Evolutionary conservation across 2,329 filamentous ascomycete genomes (phyloP), one percentile per base, ranked within the genome.

Genomic region (Atkinsonella hypoxylon): DNA sequence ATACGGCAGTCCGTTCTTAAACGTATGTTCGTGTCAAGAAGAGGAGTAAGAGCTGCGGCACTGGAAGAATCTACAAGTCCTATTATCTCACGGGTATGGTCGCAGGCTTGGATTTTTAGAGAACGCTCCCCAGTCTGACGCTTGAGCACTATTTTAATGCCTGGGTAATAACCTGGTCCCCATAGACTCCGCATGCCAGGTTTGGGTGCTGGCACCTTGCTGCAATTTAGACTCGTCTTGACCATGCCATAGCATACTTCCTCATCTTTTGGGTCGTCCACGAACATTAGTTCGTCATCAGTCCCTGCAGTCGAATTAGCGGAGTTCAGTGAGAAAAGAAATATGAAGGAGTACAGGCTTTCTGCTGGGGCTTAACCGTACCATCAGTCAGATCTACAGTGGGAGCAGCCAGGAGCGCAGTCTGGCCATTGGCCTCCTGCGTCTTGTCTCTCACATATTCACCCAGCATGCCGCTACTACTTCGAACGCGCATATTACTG

Each of bases 191-290:
- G 74, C 22, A 76, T 73, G 31, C 77, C 77, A 1, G 84, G 81
- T 58, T 82, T 88, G 0, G 82, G 81, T 2, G 75, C 78, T 1
- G 88, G 89, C 2, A 91, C 79, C 36, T 73, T 70, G 58, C 80
- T 76, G 54, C 83, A 85, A 55, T 83, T 81, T 41, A 93, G 71
- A 49, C 71, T 78, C 2, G 82, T 77, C 50, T 88, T 82, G 18
- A 94, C 67, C 67, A 85, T 85, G 41, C 89, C 89, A 61, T 87
- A 89, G 67, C 88, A 94, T 3, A 94, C 84, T 60, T 88, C 81
- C 61, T 87, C 79, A 18, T 82, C 76, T 45, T 73, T 77, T 31
- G 80, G 74, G 51, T 86, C 77, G 41, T 76, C 74, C 13, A 82
- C 65, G 36, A 81, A 70, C 18, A 76, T 67, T 4, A 81, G 61